Base-by-base conservation (phyloP, 2,329 filamentous ascomycete genomes). In the Cladosporium sp. region DNA sequence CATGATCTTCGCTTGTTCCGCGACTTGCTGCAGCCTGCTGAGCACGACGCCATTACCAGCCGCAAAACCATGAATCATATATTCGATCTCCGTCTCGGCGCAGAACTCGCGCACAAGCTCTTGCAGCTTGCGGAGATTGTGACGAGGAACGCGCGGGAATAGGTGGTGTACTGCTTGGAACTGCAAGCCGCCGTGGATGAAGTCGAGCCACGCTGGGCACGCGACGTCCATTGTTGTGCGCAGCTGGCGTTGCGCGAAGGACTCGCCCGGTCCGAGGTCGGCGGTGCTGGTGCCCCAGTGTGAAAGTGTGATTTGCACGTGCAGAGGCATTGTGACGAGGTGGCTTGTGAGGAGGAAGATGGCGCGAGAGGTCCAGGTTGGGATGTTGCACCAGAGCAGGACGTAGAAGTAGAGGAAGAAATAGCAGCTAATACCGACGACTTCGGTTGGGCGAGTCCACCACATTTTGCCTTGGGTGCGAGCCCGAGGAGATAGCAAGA, bases 271-370 rank as follows among this genome's bases (percentile, higher is more conserved):
- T 0, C 92, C 92, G 12, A 96, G 80, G 67, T 96, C 90, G 11
- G 89, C 83, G 0, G 92, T 96, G 66, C 89, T 93, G 92, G 96
- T 96, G 64, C 90, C 64, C 43, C 95, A 96, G 74, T 96, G 92
- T 2, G 89, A 94, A 17, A 96, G 82, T 0, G 91, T 95, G 71
- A 96, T 96, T 72, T 96, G 92, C 11, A 93, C 83, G 72, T 96
- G 92, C 52, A 96, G 78, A 2, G 91, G 88, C 73, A 89, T 88
- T 6, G 90, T 90, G 25, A 90, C 81, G 69, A 91, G 83, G 70
- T 96, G 90, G 69, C 88, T 92, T 69, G 94, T 75, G 72, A 95
- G 78, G 67, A 96, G 78, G 72, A 90, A 96, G 50, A 83, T 76
- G 25, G 57, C 51, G 50, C 50, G 57, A 5, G 57, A 55, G 42